Percentiles rank a stretch among this genome's conserved stretches.
These are phyloP conservation scores for Penicillium sp. DNA, from an alignment of 2,329 filamentous ascomycete genomes.

Conservation along the genomic window DNA sequence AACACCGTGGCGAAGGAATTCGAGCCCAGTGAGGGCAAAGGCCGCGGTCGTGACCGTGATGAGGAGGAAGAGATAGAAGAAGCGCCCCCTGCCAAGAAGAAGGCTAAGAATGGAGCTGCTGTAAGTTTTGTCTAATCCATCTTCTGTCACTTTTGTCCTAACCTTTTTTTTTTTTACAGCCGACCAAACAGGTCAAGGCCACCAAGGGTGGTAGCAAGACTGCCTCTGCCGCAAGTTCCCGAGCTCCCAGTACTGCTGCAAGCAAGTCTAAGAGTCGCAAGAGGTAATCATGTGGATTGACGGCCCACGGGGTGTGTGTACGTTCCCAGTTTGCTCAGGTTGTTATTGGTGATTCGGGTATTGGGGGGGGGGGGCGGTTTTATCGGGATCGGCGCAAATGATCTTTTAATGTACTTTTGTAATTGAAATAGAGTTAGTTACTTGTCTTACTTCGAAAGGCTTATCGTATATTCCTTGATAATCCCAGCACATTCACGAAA, in stretches of 20 bases:
- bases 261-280: slow-evolving; percentile 51
- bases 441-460: slow-evolving; percentile 7
- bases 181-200: slow-evolving; percentile 93
- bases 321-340: slow-evolving; percentile 4
- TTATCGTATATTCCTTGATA: slow-evolving; percentile 13
- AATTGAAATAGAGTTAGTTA: slow-evolving; percentile 15
- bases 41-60: slow-evolving; percentile 59
- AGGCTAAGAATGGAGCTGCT: slow-evolving; percentile 84
- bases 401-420: slow-evolving; percentile 14
- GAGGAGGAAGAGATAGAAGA: slow-evolving; percentile 82
- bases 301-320: not conserved
- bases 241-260: slow-evolving; percentile 78
- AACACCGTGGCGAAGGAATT: slow-evolving; percentile 95
- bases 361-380: slow-evolving; percentile 3
- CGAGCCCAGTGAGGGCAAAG: slow-evolving; percentile 75
- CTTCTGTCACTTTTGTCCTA: not conserved
- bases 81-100: slow-evolving; percentile 87
- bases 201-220: slow-evolving; percentile 75
- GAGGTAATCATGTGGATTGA: slow-evolving; percentile 38
- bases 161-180: slow-evolving; percentile 22
- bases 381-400: slow-evolving; percentile 20
- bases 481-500: not conserved
- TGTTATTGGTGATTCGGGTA: slow-evolving; percentile 5
- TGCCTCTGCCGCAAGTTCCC: slow-evolving; percentile 72
- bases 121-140: slow-evolving; percentile 50